phyloP scores from a whole-genome alignment of 768 basidiomycete genomes.

The Termitomyces sp. region DNA sequence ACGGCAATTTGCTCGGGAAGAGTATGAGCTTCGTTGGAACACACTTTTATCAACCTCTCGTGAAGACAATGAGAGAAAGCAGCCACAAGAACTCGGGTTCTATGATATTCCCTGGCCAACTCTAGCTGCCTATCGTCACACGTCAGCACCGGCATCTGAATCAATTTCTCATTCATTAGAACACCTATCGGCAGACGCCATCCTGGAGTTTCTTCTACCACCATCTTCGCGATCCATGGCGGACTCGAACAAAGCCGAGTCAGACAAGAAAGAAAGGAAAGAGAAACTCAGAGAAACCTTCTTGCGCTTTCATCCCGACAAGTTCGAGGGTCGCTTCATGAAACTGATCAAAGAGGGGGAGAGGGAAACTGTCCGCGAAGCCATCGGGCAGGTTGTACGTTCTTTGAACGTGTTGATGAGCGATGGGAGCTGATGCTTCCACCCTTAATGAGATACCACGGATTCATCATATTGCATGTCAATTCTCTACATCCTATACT shows the following conservation, averaged over 20 bases:
- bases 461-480: neutral
- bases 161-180: constrained; percentile 28
- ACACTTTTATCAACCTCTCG: constrained; percentile 32
- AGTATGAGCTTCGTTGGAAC: constrained; percentile 59
- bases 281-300: constrained; percentile 65
- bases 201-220: constrained; percentile 54
- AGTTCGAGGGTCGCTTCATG: constrained; percentile 69
- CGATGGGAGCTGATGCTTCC: constrained; percentile 12
- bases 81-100: constrained; percentile 32
- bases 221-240: constrained; percentile 5
- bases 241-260: constrained; percentile 14
- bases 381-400: constrained; percentile 58
- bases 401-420: constrained; percentile 54
- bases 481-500: neutral
- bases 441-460: neutral
- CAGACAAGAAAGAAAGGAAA: constrained; percentile 42
- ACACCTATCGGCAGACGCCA: constrained; percentile 49
- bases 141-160: constrained; percentile 8
- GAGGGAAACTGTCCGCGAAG: constrained; percentile 46
- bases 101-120: constrained; percentile 75
- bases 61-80: constrained; percentile 14
- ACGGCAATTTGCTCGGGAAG: constrained; percentile 40
- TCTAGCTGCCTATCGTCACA: constrained; percentile 27
- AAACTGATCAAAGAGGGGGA: constrained; percentile 42
- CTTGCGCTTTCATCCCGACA: constrained; percentile 76